phyloP scores from a whole-genome alignment of 257 asterid genomes.

The Verbena officinalis region DNA sequence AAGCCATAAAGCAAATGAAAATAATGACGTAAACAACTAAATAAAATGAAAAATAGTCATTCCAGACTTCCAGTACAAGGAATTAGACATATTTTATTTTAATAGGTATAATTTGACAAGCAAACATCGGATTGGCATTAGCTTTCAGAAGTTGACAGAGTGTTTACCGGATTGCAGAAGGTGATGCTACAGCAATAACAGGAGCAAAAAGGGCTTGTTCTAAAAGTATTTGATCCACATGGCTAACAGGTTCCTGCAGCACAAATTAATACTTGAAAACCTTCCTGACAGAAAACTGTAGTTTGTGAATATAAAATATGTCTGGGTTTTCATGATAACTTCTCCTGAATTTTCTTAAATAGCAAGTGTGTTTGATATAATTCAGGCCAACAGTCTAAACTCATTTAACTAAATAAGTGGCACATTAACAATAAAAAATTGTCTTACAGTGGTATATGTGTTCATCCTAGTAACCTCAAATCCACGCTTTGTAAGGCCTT shows the following conservation, averaged over 20 bases:
- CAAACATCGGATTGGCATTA: background rate
- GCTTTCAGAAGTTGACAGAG: slow-evolving; percentile 7
- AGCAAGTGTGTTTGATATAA: background rate
- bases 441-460: slow-evolving; percentile 89
- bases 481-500: slow-evolving; percentile 86
- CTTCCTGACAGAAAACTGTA: slow-evolving; percentile 11
- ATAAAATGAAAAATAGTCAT: background rate
- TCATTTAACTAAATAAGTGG: background rate
- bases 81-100: slow-evolving; percentile 10
- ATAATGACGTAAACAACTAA: background rate
- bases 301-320: background rate
- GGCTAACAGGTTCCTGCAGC: slow-evolving; percentile 57
- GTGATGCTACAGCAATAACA: slow-evolving; percentile 83
- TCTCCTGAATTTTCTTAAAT: background rate
- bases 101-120: background rate
- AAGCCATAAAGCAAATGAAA: background rate
- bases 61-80: background rate
- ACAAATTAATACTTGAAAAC: background rate
- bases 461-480: slow-evolving; percentile 85
- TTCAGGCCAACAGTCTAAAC: background rate
- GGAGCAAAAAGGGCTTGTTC: slow-evolving; percentile 69
- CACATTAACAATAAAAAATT: slow-evolving; percentile 2
- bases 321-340: background rate
- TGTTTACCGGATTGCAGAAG: slow-evolving; percentile 75
- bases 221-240: slow-evolving; percentile 53